phyloP scores from a whole-genome alignment of 1,284 basidiomycete species.

The Tylopilus sp. region DNA sequence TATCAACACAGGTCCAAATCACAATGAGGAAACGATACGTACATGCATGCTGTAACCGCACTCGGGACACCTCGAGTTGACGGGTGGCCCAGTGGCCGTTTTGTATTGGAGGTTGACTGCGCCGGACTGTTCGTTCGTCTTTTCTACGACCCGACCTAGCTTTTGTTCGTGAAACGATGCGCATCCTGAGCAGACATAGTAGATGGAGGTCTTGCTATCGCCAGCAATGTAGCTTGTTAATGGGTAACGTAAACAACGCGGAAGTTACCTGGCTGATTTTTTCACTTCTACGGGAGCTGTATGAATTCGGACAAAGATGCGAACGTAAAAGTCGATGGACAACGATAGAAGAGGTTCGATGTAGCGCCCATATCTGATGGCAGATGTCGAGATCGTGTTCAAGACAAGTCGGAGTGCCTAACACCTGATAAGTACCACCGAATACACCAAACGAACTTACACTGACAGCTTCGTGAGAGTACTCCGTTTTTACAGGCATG shows the following conservation, averaged over 20 bases:
- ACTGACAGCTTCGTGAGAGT: constrained; percentile 87
- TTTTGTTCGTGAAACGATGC: constrained; percentile 79
- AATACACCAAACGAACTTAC: background rate
- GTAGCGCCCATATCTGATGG: constrained; percentile 88
- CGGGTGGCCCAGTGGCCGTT: constrained; percentile 70
- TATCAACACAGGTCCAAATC: background rate
- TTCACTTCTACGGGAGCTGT: constrained; percentile 87
- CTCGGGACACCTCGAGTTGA: constrained; percentile 71
- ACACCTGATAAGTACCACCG: background rate
- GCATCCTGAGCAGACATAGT: constrained; percentile 82
- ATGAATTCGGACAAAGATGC: constrained; percentile 84
- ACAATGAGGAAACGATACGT: constrained; percentile 21
- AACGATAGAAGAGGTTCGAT: constrained; percentile 91
- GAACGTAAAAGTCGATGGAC: constrained; percentile 97
- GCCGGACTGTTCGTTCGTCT: constrained; percentile 51
- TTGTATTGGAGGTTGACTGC: constrained; percentile 66
- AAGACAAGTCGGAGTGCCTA: constrained; percentile 89
- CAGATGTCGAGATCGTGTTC: constrained; percentile 81
- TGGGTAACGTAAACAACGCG: background rate
- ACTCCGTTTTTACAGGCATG: constrained; percentile 88
- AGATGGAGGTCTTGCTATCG: constrained; percentile 75
- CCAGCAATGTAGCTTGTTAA: background rate
- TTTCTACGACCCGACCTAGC: constrained; percentile 68
- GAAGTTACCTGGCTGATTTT: constrained; percentile 67
- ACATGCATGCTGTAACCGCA: constrained; percentile 80